phyloP scores from a whole-genome alignment of 2,329 filamentous ascomycete genomes.

The Ceratocystis alfenasii region DNA sequence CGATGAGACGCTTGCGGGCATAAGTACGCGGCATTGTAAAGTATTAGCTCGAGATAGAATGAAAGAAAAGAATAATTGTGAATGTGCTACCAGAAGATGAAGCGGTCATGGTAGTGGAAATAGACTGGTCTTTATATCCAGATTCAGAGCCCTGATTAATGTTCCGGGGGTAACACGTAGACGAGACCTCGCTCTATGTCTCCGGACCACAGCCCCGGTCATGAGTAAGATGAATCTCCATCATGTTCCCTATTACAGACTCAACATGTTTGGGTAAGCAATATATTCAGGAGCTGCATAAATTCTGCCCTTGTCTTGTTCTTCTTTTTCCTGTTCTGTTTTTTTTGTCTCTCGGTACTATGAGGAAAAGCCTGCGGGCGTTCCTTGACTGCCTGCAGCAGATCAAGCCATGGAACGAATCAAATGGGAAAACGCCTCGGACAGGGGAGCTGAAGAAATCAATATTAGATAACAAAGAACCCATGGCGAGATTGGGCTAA shows the following conservation, averaged over 20 bases:
- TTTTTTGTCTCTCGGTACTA: background rate
- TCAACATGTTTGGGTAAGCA: background rate
- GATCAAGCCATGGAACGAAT: background rate
- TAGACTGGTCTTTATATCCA: constrained; percentile 9
- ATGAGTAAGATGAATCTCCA: background rate
- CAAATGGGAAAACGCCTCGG: background rate
- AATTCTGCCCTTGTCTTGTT: background rate
- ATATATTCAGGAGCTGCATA: background rate
- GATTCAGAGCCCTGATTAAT: background rate
- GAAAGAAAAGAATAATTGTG: background rate
- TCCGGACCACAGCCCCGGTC: background rate
- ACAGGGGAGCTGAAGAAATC: background rate
- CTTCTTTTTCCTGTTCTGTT: constrained; percentile 1
- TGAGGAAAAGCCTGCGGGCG: background rate
- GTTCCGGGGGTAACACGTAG: background rate
- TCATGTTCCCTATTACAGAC: constrained; percentile 5
- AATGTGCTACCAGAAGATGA: background rate
- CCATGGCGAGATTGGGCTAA: background rate
- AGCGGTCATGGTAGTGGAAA: background rate
- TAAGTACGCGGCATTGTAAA: constrained; percentile 1
- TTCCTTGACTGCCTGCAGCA: background rate
- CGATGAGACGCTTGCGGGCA: constrained; percentile 36
- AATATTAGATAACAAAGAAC: background rate
- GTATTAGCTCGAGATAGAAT: background rate
- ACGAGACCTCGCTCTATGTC: background rate